Conservation (phyloP, 2,329 filamentous ascomycete genomes). For the Arthrobotrys musiformis region DNA sequence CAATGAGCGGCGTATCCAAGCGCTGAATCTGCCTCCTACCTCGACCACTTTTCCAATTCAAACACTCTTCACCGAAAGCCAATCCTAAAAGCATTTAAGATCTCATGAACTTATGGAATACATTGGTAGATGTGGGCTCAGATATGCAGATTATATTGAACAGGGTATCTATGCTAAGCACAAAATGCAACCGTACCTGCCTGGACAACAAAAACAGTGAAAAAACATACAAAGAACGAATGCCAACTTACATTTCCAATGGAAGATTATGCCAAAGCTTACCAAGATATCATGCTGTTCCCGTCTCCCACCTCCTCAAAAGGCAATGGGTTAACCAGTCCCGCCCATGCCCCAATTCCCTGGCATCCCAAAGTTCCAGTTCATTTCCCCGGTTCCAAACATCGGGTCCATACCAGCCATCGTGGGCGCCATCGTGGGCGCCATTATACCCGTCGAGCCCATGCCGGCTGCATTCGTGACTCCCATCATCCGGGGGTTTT, state of each 20-base stretch:
- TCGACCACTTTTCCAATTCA: background rate
- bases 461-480: constrained; percentile 43
- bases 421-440: constrained; percentile 38
- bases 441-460: constrained; percentile 45
- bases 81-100: background rate
- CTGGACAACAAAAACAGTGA: background rate
- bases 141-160: constrained; percentile 14
- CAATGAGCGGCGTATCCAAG: too few species aligned
- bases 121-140: background rate
- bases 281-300: background rate
- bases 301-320: background rate
- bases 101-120: background rate
- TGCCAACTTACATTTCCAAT: background rate
- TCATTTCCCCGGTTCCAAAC: constrained; percentile 52
- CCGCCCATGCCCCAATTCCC: constrained; percentile 47
- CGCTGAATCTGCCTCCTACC: too few species aligned
- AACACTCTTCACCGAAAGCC: background rate
- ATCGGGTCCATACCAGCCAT: constrained; percentile 47
- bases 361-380: constrained; percentile 50
- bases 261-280: background rate
- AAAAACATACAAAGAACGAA: background rate
- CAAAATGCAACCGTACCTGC: constrained; percentile 8
- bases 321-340: background rate
- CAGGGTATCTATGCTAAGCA: constrained; percentile 37
- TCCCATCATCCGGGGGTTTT: constrained; percentile 50